These are phyloP conservation scores for Chlorella variabilis DNA, from an alignment of 163 green algal genomes.

Conservation along the genomic window DNA sequence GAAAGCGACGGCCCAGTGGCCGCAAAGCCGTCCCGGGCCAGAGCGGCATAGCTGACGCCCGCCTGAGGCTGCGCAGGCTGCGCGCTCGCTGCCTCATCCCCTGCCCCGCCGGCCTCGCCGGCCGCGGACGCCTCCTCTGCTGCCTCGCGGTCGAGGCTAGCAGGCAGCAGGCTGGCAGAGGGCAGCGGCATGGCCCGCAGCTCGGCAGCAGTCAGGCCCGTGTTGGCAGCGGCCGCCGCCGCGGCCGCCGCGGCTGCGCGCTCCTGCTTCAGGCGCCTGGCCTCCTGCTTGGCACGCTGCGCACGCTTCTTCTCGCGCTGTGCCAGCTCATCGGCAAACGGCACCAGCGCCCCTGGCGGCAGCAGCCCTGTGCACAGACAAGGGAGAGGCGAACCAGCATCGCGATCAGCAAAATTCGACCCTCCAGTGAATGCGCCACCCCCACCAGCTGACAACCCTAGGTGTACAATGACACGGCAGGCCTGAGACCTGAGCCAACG, in stretches of 20 bases:
- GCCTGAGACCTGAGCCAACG: no score
- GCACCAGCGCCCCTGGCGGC: conserved; percentile 57
- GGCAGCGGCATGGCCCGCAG: conserved; percentile 59
- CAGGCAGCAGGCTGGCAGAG: conserved; percentile 9
- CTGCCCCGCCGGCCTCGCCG: neutral
- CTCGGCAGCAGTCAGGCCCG: conserved; percentile 58
- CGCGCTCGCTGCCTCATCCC: neutral
- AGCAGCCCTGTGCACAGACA: conserved; percentile 36
- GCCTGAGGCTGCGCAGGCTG: conserved; percentile 24
- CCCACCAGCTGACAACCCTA: no score
- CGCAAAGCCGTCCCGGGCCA: conserved; percentile 81
- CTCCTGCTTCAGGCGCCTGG: conserved; percentile 11
- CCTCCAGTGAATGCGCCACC: no score
- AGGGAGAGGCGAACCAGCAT: no score
- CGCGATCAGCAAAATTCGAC: no score
- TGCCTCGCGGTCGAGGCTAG: neutral
- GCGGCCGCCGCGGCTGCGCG: conserved; percentile 58
- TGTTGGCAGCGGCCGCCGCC: conserved; percentile 49
- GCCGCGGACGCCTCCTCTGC: conserved; percentile 3
- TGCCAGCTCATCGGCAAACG: conserved; percentile 73
- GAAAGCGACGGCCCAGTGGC: conserved; percentile 70
- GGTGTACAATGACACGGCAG: no score
- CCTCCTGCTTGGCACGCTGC: conserved; percentile 54
- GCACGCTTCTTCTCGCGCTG: conserved; percentile 56
- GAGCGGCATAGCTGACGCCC: conserved; percentile 75